Base-by-base conservation (phyloP, 768 basidiomycete species). In the Infundibulicybe gibba region DNA sequence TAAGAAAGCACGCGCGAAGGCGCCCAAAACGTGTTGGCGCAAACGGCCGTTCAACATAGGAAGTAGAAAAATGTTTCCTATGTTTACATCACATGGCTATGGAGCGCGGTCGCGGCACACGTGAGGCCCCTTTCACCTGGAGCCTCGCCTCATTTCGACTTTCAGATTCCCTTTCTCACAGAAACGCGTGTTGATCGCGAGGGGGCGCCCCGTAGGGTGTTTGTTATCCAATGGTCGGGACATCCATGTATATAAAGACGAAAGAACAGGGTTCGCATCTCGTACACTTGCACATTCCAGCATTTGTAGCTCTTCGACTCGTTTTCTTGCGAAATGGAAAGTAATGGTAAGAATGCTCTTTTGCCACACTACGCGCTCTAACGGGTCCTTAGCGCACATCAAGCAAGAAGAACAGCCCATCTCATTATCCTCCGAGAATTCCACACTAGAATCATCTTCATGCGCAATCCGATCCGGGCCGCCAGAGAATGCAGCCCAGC, bases 11-110 rank as follows among this genome's bases (percentile, higher is more conserved):
- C 25, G 25, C 4, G 25, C 8, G 25, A 8, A 25, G 25, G 25
- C n/a, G n/a, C 45, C 51, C 42, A 34, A 54, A 54, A 57, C 63
- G 63, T 66, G 63, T 50, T 51, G 40, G 44, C 60, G 62, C 56
- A 48, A 48, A 52, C 50, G 51, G 53, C 63, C 64, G 59, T 19
- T 25, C 25, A 25, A 25, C 25, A 25, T 25, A 25, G 19, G 31
- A 32, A 44, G 12, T 5, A 12, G 17, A 32, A 33, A 30, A 25
- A 25, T 11, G 13, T 40, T 59, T 59, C 52, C 59, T 59, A 59
- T 60, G 60, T 61, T 48, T 42, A 43, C 32, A 43, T 60, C 64
- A 64, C 55, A 48, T 63, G 61, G 56, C 43, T 16, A 16, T 13
- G 40, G 34, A 45, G 14, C 15, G 32, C 43, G 34, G 41, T 38